Evolutionary conservation across 352 stramenopile genomes (phyloP), one percentile per base, ranked within the genome.

Genomic region (Bremia lactucae): DNA sequence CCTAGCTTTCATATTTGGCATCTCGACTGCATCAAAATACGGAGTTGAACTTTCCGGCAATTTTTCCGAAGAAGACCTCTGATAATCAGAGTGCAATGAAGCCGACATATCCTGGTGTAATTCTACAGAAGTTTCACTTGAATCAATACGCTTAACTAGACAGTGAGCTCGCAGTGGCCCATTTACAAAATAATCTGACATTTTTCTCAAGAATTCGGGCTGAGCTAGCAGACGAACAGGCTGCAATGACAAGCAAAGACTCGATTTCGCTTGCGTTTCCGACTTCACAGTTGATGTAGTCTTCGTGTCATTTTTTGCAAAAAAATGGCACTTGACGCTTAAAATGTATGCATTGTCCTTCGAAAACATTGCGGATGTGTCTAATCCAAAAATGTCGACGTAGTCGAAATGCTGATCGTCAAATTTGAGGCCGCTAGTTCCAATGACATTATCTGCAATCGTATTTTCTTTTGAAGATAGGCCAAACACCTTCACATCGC

Each of bases 401-500:
- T 61, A 81, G 16, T 65, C 66, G 24, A 51, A 55, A 31, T n/a
- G 38, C 19, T 22, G 49, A 52, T 31, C 24, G 14, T 39, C 37
- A 48, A 37, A 24, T 38, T 48, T 23, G 18, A 29, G 15, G 40
- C 38, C 52, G 10, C 42, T 52, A 25, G 59, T 55, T 6, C 36
- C 55, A 33, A 53, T 21, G 29, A 50, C 55, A 39, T 67, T 45
- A 38, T 59, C 48, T 38, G 55, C 7, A 13, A 10, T 10, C 15
- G 11, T 41, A 24, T 25, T 48, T 29, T 49, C 68, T 34, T 65
- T 65, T 8, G 62, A 71, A 1, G 57, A 61, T 31, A 92, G 35
- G 20, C 88, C 76, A 36, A 88, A 87, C 10, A 92, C 37, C 13
- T 83, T 80, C 31, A 88, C 36, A 43, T 89, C 74, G 2, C 68